phyloP scores from a whole-genome alignment of 1,139 yeast genomes.

The Nakaseomyces nivariensis region DNA sequence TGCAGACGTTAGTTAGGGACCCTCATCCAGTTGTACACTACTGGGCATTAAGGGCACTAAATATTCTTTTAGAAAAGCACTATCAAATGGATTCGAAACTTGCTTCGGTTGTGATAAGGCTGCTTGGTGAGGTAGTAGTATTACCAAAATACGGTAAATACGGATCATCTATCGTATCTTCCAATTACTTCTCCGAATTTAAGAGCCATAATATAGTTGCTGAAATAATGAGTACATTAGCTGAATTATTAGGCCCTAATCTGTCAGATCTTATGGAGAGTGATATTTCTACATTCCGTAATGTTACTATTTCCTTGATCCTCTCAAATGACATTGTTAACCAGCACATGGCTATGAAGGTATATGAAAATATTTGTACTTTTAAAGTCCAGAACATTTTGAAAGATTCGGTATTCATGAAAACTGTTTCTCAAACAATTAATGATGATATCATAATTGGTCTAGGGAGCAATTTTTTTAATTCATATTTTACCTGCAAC shows the following conservation, averaged over 20 bases:
- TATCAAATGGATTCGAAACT: constrained; percentile 37
- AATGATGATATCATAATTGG: constrained; percentile 16
- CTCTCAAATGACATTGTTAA: constrained; percentile 18
- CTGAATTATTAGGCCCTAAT: constrained; percentile 45
- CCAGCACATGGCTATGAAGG: constrained; percentile 20
- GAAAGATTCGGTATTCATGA: constrained; percentile 18
- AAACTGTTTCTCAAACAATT: constrained; percentile 20
- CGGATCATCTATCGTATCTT: constrained; percentile 35
- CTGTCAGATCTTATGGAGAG: constrained; percentile 23
- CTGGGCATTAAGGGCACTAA: constrained; percentile 56
- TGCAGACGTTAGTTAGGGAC: constrained; percentile 56
- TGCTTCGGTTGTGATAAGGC: constrained; percentile 37
- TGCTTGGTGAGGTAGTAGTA: constrained; percentile 38
- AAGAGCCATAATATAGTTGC: constrained; percentile 35
- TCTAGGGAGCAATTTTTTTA: constrained; percentile 13
- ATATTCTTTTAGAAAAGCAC: constrained; percentile 48
- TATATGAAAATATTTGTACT: constrained; percentile 21
- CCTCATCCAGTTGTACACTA: constrained; percentile 79
- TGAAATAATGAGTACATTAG: constrained; percentile 34
- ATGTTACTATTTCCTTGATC: constrained; percentile 20
- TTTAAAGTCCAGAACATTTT: constrained; percentile 26
- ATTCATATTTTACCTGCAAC: constrained; percentile 20
- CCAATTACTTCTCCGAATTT: constrained; percentile 39
- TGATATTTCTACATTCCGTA: constrained; percentile 19
- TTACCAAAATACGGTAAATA: constrained; percentile 49